Evolutionary conservation across 345 rosid genomes (phyloP), one percentile per base, ranked within the genome.

Genomic region (Bruguiera sexangula): DNA sequence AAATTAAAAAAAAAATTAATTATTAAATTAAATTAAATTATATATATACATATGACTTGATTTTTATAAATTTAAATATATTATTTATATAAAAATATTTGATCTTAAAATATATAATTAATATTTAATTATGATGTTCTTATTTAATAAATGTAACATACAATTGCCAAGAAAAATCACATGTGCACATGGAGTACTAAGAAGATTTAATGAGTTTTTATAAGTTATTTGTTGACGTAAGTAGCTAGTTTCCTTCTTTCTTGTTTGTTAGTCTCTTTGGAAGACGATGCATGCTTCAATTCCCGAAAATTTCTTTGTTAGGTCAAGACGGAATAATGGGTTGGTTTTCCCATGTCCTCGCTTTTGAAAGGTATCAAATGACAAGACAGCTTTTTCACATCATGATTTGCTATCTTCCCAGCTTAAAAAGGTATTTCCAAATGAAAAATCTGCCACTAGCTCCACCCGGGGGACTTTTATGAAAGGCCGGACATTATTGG

Each of bases 161-260:
- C n/a, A 26, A 1, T 26, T 26, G 27, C 96, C 94, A 31, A 94
- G 87, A 75, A 98, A 97, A 66, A 70, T 84, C 67, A 92, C 96
- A 36, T 78, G 84, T 27, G 81, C 77, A 46, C 87, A 81, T 66
- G 92, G 79, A 67, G 90, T 90, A 22, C 76, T 90, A 80, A 85
- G 96, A 87, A 87, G 99, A 83, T 95, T 95, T 82, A 95, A 90
- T 84, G 92, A 95, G 72, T 92, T 95, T 77, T 68, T 92, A 74
- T 31, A 92, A 83, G 86, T 85, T 95, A 78, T 92, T 82, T 78
- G 59, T 82, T 20, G 92, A 90, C 78, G 99, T 92, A 70, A 87
- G 96, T 78, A 13, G 37, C 53, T 5, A 31, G 60, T 26, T 73
- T 75, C 13, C 46, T 63, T 30, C 53, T 8, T n/a, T 26, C n/a